Conservation (phyloP, 768 basidiomycete genomes). For the Russula abietina region DNA sequence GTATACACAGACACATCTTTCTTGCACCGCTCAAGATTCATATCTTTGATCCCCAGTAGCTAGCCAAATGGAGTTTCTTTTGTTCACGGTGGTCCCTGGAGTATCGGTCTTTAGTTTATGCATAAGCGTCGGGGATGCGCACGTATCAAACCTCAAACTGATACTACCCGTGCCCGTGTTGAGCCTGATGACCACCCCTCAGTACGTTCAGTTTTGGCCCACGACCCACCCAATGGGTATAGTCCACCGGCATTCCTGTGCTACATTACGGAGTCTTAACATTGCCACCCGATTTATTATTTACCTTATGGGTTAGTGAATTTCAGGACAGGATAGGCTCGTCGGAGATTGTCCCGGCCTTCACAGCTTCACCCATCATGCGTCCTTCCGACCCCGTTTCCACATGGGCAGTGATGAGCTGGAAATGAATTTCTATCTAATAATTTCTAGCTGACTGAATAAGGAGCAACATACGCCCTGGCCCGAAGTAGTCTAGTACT, state of each 20-base stretch:
- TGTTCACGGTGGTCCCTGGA: not conserved
- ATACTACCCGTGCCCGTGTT: not conserved
- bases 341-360: not conserved
- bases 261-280: not conserved
- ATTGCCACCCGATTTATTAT: not conserved
- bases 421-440: not conserved
- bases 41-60: not conserved
- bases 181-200: too few species aligned
- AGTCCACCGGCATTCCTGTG: not conserved
- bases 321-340: not conserved
- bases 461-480: not conserved
- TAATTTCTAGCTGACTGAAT: not conserved
- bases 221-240: not conserved
- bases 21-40: not conserved
- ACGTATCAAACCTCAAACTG: not conserved
- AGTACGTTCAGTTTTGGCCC: too few species aligned
- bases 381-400: not conserved
- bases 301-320: too few species aligned
- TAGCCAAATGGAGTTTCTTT: not conserved
- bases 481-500: not conserved
- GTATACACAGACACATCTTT: slow-evolving; percentile 17
- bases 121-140: not conserved
- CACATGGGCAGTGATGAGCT: too few species aligned
- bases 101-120: not conserved
- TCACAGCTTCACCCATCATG: not conserved